A percentile compares a stretch with the other conserved stretches of the same genome.
Evolutionary conservation across 129 eudicot genomes (phyloP).

Genomic region (sunflower (Helianthus annuus)): DNA sequence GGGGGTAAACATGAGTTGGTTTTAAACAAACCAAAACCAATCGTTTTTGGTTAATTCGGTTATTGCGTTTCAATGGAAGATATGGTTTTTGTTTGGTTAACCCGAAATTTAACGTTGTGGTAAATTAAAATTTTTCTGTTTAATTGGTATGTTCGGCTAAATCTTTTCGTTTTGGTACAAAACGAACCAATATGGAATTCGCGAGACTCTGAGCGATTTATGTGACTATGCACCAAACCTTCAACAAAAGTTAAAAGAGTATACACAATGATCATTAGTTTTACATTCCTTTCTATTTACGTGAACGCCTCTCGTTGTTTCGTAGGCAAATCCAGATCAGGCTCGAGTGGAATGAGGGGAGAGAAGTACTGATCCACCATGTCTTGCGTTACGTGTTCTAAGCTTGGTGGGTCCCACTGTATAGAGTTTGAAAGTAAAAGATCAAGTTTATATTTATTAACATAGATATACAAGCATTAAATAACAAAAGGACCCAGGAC

Average conservation of each 20-base stretch:
- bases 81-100: no score
- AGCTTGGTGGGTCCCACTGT: constrained; percentile 88
- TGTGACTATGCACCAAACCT: neutral
- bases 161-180: no score
- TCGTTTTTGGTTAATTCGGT: no score
- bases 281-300: neutral
- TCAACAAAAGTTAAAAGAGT: neutral
- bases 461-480: neutral
- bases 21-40: no score
- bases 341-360: constrained; percentile 55
- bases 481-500: neutral
- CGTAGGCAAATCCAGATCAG: constrained; percentile 65
- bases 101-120: no score
- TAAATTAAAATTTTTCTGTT: no score
- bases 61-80: no score
- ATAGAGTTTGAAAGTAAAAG: constrained; percentile 10
- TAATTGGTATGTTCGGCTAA: no score
- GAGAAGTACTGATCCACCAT: constrained; percentile 74
- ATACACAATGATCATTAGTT: neutral
- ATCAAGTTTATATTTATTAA: neutral
- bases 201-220: no score
- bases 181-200: no score
- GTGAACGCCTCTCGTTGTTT: constrained; percentile 54
- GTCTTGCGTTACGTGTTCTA: constrained; percentile 61
- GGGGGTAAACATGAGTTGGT: no score